phyloP scores from a whole-genome alignment of 352 stramenopile genomes.

The Stramenopiles sp. region DNA sequence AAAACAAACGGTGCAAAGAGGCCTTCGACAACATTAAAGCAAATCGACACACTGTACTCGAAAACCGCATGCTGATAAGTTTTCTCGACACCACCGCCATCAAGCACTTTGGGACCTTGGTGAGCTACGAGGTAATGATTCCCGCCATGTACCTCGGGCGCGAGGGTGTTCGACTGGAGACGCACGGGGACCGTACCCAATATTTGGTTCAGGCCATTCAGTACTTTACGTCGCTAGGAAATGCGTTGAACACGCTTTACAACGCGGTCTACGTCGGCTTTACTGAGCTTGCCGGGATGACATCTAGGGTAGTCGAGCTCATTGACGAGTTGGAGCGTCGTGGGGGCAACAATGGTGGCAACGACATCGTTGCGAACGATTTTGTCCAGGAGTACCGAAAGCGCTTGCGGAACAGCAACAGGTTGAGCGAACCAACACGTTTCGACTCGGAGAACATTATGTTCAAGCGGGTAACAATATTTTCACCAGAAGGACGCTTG shows the following conservation, averaged over 20 bases:
- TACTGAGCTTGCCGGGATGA: background rate
- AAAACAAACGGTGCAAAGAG: background rate
- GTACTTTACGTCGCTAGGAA: slow-evolving; percentile 7
- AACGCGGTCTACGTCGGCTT: slow-evolving; percentile 5
- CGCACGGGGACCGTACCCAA: background rate
- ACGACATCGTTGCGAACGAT: background rate
- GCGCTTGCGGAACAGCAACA: background rate
- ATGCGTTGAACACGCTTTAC: background rate
- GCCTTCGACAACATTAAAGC: background rate
- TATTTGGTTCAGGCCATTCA: background rate
- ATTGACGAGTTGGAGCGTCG: background rate
- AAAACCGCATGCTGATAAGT: background rate
- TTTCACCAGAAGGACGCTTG: slow-evolving; percentile 1
- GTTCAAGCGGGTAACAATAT: background rate
- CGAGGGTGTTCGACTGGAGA: background rate
- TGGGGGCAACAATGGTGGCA: background rate
- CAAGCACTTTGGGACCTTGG: slow-evolving; percentile 1
- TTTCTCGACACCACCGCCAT: background rate
- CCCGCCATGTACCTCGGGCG: background rate
- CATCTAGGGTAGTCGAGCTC: background rate
- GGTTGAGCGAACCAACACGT: no score
- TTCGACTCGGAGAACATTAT: background rate
- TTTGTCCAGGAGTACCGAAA: background rate
- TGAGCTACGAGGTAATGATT: slow-evolving; percentile 7
- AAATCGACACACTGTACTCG: background rate